Evolutionary conservation across 2,329 filamentous ascomycete genomes (phyloP).

Genomic region (Fusarium liriodendri): DNA sequence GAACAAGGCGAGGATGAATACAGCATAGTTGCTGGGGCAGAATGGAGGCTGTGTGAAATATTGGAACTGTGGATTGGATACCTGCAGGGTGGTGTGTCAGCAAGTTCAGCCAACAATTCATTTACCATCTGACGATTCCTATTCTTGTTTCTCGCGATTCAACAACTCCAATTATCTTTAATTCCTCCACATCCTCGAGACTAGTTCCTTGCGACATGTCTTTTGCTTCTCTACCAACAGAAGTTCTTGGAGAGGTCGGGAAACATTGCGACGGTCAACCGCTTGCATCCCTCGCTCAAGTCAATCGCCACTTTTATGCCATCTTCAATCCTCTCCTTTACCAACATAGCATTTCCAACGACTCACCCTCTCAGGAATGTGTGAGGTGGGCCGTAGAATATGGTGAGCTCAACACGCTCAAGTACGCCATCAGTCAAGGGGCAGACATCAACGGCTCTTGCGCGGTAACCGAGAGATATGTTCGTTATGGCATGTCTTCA

Average conservation of each 20-base stretch:
- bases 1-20: neutral
- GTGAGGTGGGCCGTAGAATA: slow-evolving; percentile 3
- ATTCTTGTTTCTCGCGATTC: neutral
- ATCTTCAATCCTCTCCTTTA: slow-evolving; percentile 14
- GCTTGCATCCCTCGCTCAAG: neutral
- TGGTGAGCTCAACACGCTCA: neutral
- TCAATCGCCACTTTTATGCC: neutral
- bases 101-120: neutral
- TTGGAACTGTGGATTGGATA: neutral
- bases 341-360: slow-evolving; percentile 2
- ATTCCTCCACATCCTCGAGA: neutral
- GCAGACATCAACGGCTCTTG: neutral
- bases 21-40: neutral
- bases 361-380: neutral
- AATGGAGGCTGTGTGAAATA: neutral
- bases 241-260: neutral
- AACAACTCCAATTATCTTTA: neutral
- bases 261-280: neutral
- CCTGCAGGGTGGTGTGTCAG: neutral
- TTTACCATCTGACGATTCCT: neutral
- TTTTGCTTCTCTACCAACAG: neutral
- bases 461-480: neutral
- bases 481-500: neutral
- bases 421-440: slow-evolving; percentile 4
- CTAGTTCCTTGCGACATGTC: neutral